Percentiles rank a stretch among this genome's conserved stretches.
Evolutionary conservation across 768 basidiomycete species (phyloP).

Genomic region (Cyclocybe cylindracea): DNA sequence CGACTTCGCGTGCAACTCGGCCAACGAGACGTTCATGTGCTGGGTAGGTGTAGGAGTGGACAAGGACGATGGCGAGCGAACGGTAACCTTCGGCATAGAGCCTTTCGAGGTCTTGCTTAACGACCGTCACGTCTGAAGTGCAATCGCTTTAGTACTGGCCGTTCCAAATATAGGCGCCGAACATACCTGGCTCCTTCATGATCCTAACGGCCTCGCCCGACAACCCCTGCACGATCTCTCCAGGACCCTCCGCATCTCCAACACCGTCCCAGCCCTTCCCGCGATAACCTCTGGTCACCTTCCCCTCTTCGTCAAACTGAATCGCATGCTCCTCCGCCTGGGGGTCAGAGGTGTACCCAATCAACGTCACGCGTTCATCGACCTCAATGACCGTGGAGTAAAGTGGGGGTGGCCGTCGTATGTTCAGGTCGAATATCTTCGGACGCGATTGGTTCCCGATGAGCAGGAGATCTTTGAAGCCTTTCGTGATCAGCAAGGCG

Average conservation of each 20-base stretch:
- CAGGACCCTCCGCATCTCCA: constrained; percentile 75
- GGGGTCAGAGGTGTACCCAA: constrained; percentile 92
- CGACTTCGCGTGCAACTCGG: constrained; percentile 69
- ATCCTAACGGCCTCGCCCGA: constrained; percentile 91
- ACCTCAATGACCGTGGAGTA: constrained; percentile 76
- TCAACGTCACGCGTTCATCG: constrained; percentile 92
- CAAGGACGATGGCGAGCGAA: constrained; percentile 85
- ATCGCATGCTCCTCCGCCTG: constrained; percentile 74
- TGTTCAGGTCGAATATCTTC: constrained; percentile 92
- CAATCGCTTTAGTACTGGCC: constrained; percentile 2
- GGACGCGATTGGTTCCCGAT: constrained; percentile 97
- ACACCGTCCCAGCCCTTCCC: constrained; percentile 77
- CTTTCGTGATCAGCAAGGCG: constrained; percentile 87
- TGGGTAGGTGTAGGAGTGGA: constrained; percentile 91
- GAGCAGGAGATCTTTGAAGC: constrained; percentile 87
- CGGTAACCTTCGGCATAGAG: constrained; percentile 84
- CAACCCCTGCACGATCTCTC: constrained; percentile 77
- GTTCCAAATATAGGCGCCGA: not conserved
- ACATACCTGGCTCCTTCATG: constrained; percentile 67
- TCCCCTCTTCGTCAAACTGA: constrained; percentile 73
- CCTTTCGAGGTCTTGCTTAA: constrained; percentile 62
- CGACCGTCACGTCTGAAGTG: constrained; percentile 46
- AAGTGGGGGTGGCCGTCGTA: constrained; percentile 72
- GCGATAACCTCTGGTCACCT: constrained; percentile 64
- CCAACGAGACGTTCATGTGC: constrained; percentile 81